Evolutionary conservation across 108 stramenopile species (phyloP).

Genomic region (Chaetoceros tenuissimus): DNA sequence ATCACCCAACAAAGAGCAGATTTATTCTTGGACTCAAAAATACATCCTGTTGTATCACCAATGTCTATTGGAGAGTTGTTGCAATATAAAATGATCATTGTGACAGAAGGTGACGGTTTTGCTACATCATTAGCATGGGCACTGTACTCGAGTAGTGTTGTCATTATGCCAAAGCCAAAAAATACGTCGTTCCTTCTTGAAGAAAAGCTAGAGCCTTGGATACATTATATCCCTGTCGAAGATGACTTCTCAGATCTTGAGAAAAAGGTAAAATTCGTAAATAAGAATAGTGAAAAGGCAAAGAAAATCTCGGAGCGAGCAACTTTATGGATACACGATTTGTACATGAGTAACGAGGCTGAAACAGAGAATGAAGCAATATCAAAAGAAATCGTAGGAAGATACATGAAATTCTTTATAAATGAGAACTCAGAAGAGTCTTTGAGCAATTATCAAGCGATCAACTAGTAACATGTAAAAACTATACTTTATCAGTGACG

Average conservation of each 20-base stretch:
- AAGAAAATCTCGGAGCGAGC: constrained; percentile 1
- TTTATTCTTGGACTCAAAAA: neutral
- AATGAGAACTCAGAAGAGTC: neutral
- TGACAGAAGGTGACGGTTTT: neutral
- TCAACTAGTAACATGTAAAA: too few species aligned
- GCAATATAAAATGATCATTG: constrained; percentile 1
- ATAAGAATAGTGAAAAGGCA: constrained; percentile 1
- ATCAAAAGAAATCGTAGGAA: neutral
- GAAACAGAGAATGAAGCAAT: neutral
- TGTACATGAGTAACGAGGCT: neutral
- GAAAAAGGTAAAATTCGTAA: constrained; percentile 8
- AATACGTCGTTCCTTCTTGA: constrained; percentile 7
- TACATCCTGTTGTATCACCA: neutral
- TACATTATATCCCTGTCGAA: constrained; percentile 17
- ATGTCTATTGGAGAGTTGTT: neutral
- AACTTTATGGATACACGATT: constrained; percentile 5
- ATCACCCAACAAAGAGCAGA: neutral
- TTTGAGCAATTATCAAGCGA: too few species aligned
- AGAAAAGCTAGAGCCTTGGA: constrained; percentile 10
- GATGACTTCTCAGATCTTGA: constrained; percentile 8
- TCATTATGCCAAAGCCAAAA: constrained; percentile 12
- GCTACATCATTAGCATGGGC: constrained; percentile 5
- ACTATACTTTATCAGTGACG: too few species aligned
- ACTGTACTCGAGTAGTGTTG: constrained; percentile 7
- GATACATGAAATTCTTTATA: neutral